Evolutionary conservation across 2,329 filamentous ascomycete species (phyloP), one percentile per base, ranked within the genome.

Genomic region (Emydomyces testavorans): DNA sequence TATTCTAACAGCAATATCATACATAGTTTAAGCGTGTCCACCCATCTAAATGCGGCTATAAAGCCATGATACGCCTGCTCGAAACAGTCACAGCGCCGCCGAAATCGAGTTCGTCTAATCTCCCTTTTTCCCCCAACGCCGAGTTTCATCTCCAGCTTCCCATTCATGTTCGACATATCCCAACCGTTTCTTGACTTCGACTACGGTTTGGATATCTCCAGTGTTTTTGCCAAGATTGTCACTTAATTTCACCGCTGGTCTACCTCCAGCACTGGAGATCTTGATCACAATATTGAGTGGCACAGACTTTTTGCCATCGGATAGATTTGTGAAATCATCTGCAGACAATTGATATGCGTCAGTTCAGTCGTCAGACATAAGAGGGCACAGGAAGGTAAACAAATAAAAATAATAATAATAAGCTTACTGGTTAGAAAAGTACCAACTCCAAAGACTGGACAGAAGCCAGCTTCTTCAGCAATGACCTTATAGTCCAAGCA

Each of bases 281-380:
- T 98, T 98, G 69, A 98, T 95, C 56, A 98, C 92, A 58, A 98
- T 98, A 60, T 98, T 98, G 47, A 98, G 71, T 0, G 92, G 92
- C 13, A 81, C 79, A 0, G 89, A 95, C 67, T 95, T 96, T 56
- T 80, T 79, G 32, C 82, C 81, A 0, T 81, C 84, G 29, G 74
- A 79, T 52, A 76, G 70, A 54, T 83, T 78, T n/a, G 70, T 71
- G 63, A 92, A 98, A 65, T 98, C 92, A 60, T 98, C 79, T 77
- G 34, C 34, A 46, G 20, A 26, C 4, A 21, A 36, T 8, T 13
- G 8, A 28, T 5, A 16, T 36, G 21, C 5, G 29, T 34, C 26
- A 34, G 40, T 24, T 20, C 39, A 6, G 6, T 18, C 8, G 16
- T 21, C 5, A 18, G 37, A 18, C 10, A 18, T 28, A 4, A 10